Evolutionary conservation across 139 green algal species (phyloP), one percentile per base, ranked within the genome.

Genomic region (Auxenochlorella protothecoides): DNA sequence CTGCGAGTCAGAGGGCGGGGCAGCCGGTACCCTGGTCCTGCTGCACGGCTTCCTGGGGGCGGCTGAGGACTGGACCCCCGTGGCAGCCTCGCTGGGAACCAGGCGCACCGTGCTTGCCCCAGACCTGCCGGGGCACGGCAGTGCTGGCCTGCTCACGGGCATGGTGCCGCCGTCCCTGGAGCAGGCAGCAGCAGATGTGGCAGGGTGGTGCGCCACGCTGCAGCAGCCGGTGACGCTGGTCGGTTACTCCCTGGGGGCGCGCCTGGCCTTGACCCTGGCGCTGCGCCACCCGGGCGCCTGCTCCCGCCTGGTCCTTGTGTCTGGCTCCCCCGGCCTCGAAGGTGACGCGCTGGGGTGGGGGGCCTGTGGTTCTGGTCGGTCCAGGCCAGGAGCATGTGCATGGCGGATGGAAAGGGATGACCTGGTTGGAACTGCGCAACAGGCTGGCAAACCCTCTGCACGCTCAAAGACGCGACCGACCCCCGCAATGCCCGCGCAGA

Each of bases 11-110:
- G 27, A 1, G 27, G 27, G 27, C 27, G 27, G 27, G 27, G 27
- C 27, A 44, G 27, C 27, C 1, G 27, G 27, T 44, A 44, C 82
- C 2, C 27, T 92, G 9, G 54, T 96, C 14, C 81, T 96, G 52
- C 82, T 97, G 56, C 92, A 96, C 74, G 92, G 92, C 62, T 96
- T 96, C 79, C 72, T 97, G 60, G 91, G 91, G 3, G 59, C 44
- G 13, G 55, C 69, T 7, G 55, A 73, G 5, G 90, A 97, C 68
- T 96, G 91, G 91, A 15, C 57, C 64, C 83, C 89, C 2, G 52
- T 91, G 7, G 87, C 89, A 81, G 53, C 55, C 5, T 79, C 75
- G 0, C 77, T 94, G 44, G 80, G 81, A 62, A 65, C 6, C 13
- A 12, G n/a, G 81, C 78, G 11, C 78, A 78, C 51, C 70, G 68